Conservation (phyloP, 257 asterid species). For the Asclepias syriaca region DNA sequence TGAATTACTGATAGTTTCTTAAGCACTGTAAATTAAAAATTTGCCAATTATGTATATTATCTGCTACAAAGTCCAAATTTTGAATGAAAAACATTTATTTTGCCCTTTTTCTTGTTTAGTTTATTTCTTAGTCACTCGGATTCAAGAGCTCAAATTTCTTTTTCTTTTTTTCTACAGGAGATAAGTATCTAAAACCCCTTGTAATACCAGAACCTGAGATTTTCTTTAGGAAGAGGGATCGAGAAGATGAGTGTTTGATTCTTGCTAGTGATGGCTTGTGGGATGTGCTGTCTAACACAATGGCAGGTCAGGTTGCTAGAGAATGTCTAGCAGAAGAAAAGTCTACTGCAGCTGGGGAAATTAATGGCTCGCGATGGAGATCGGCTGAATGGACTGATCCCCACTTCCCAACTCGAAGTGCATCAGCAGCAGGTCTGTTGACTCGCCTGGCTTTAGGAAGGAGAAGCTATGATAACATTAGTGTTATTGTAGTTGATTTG, state of each 20-base stretch:
- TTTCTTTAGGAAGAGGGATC: constrained; percentile 41
- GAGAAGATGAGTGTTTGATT: constrained; percentile 63
- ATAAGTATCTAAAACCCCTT: constrained; percentile 59
- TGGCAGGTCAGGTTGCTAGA: constrained; percentile 56
- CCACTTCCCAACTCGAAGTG: constrained; percentile 36
- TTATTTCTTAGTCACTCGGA: no score
- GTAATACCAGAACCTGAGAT: constrained; percentile 75
- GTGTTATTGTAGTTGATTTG: constrained; percentile 59
- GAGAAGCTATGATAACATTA: constrained; percentile 56
- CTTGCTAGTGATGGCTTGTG: constrained; percentile 77
- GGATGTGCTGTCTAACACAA: constrained; percentile 74
- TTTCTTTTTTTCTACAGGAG: constrained; percentile 30
- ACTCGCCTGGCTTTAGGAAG: constrained; percentile 68
- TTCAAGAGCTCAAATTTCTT: neutral
- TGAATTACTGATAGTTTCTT: no score
- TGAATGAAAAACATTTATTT: no score
- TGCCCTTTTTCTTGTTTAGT: no score
- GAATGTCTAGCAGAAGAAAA: constrained; percentile 44
- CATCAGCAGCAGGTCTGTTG: constrained; percentile 51
- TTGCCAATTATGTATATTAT: no score
- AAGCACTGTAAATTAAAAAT: no score
- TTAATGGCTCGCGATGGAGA: neutral
- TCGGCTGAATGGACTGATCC: constrained; percentile 1
- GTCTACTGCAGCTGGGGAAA: neutral
- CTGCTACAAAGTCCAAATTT: no score